phyloP scores from a whole-genome alignment of 164 flowering plant species.

The Macadamia tetraphylla region DNA sequence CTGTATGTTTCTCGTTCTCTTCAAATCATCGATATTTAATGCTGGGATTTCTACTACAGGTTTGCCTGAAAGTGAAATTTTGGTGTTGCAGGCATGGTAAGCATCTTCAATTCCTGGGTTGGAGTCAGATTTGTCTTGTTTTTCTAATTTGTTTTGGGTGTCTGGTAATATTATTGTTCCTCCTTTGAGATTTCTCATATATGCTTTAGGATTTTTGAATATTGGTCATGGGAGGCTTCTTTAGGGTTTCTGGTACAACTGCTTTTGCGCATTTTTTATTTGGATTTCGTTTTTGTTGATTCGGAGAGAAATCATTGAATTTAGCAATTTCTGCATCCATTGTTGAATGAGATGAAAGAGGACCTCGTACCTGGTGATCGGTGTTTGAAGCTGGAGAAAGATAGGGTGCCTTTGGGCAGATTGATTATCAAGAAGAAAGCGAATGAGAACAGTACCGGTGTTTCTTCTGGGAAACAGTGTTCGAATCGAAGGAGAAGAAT shows the following conservation, averaged over 20 bases:
- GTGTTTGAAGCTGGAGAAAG: slow-evolving; percentile 34
- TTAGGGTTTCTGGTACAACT: slow-evolving; percentile 3
- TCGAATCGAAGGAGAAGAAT: slow-evolving; percentile 31
- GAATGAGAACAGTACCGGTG: slow-evolving; percentile 26
- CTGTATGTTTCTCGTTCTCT: neutral
- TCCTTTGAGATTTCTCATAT: neutral
- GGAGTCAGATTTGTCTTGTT: neutral
- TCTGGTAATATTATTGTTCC: neutral
- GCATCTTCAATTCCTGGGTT: neutral
- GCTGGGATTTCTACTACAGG: neutral
- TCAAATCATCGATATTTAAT: neutral
- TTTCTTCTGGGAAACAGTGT: slow-evolving; percentile 21
- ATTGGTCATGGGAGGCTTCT: neutral
- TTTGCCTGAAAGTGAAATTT: too few species aligned
- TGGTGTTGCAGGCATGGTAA: neutral
- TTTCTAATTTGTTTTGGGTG: neutral
- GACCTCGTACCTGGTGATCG: slow-evolving; percentile 32
- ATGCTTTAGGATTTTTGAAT: neutral
- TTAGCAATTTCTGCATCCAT: slow-evolving; percentile 13
- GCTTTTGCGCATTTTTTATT: slow-evolving; percentile 4
- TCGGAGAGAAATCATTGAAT: neutral
- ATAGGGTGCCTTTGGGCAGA: slow-evolving; percentile 42
- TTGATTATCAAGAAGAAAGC: slow-evolving; percentile 41
- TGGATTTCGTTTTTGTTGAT: neutral
- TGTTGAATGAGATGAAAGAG: slow-evolving; percentile 35